Evolutionary conservation across 495 filamentous ascomycete genomes (phyloP).

Genomic region (Xylaria curta): DNA sequence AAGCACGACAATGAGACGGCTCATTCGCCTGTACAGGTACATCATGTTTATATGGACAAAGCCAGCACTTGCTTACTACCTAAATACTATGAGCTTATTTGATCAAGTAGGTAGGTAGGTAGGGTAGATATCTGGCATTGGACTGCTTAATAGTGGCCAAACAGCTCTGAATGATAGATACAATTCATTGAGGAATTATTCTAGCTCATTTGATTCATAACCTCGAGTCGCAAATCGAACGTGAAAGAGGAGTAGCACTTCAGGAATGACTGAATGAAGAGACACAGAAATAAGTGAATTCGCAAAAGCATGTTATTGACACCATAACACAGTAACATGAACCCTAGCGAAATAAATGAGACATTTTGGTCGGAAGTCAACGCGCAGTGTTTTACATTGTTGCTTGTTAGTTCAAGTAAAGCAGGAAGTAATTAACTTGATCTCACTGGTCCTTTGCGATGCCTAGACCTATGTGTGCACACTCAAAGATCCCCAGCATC

Average conservation of each 20-base stretch:
- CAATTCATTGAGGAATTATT: not conserved
- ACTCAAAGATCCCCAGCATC: not conserved
- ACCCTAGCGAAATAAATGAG: not conserved
- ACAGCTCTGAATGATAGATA: not conserved
- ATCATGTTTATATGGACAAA: not conserved
- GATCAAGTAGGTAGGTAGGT: not conserved
- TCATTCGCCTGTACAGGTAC: not conserved
- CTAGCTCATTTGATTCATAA: not conserved
- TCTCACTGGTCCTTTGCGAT: slow-evolving; percentile 12
- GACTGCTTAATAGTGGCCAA: not conserved
- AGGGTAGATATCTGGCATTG: not conserved
- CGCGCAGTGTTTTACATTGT: slow-evolving; percentile 26
- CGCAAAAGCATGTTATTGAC: not conserved
- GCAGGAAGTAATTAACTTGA: not conserved
- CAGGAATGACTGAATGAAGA: not conserved
- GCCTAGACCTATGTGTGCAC: slow-evolving; percentile 9
- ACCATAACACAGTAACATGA: not conserved
- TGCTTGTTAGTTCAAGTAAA: slow-evolving; percentile 1
- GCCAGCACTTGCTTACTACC: too few relatives aligned
- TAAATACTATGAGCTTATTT: not conserved
- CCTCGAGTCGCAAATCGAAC: not conserved
- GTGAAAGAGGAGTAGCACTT: not conserved
- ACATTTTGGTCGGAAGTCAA: slow-evolving; percentile 13
- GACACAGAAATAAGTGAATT: not conserved
- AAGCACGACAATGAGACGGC: not conserved